Percentiles rank a stretch among this genome's conserved stretches.
Evolutionary conservation across 306 rosid species (phyloP).

Genomic region (Vigna nakashimae): DNA sequence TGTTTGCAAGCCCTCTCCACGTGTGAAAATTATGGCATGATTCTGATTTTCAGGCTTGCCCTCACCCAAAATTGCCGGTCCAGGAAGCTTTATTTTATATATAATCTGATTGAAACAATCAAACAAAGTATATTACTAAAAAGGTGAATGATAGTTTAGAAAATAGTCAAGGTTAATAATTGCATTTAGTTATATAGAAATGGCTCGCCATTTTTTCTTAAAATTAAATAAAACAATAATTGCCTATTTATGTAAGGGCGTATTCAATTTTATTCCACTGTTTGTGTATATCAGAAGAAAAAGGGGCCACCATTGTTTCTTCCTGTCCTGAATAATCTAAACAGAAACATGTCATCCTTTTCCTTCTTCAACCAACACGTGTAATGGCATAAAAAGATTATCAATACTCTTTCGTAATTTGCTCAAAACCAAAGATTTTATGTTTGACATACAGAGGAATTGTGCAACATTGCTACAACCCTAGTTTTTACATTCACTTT

Average conservation of each 20-base stretch:
- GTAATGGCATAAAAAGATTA: not conserved
- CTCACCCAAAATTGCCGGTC: constrained; percentile 96
- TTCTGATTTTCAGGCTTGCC: constrained; percentile 99
- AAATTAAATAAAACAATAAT: not conserved
- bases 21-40: constrained; percentile 94
- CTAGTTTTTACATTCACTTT: not conserved
- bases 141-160: constrained; percentile 4
- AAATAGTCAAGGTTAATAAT: constrained; percentile 16
- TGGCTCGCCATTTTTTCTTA: constrained; percentile 1
- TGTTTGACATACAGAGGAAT: not conserved
- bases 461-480: constrained; percentile 1
- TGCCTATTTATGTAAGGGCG: not conserved
- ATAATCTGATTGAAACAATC: constrained; percentile 64
- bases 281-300: not conserved
- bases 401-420: not conserved
- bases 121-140: constrained; percentile 4
- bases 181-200: constrained; percentile 13
- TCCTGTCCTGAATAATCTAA: not conserved
- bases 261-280: not conserved
- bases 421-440: not conserved
- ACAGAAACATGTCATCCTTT: not conserved
- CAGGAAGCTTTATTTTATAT: constrained; percentile 95
- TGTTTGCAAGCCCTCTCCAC: constrained; percentile 97
- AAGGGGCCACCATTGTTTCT: not conserved
- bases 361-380: not conserved